Base-by-base conservation (phyloP, 345 rosid species). In the Pugionium cornutum region DNA sequence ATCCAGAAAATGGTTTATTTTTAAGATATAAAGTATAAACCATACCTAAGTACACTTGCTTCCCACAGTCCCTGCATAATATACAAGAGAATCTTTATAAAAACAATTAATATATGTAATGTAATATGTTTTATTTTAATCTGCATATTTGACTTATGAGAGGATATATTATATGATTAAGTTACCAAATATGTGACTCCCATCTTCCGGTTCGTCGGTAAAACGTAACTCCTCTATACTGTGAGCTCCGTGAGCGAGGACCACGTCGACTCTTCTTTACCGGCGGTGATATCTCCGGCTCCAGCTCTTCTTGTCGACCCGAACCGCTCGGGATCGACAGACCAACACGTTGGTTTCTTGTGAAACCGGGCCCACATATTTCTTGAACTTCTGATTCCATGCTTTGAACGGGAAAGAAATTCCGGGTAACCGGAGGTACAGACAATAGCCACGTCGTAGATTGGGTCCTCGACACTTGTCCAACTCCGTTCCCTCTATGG, bases 141-240 rank as follows among this genome's bases (percentile, higher is more conserved):
- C 18, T 18, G 18, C 18, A 18, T 18, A 18, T 18, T 18, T 18
- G 0, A 18, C 18, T 18, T 18, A 18, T 18, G 18, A 18, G 18
- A 18, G 18, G 18, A 18, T 18, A 18, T 18, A 18, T 26, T 27
- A 26, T 37, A 39, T 4, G 43, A 31, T 27, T 1, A 18, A 18
- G 33, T 35, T 67, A 89, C 99, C 99, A 94, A 58, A 94, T 94
- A 78, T 94, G 99, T 54, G 99, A 94, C 73, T 94, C 99, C 99
- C 99, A 94, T 62, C 99, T 82, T 53, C 99, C 18, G 18, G 18
- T 18, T 18, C 18, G 18, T 18, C 18, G 18, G 18, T 18, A 18
- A 18, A 18, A 18, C 99, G 11, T 94, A 53, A 94, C 99, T 4
- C 99, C 99, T 40, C 99, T 81, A 62, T 88, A 94, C 73, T 94